Evolutionary conservation across 192 early-diverging fungal genomes (phyloP), one percentile per base, ranked within the genome.

Genomic region (Linnemannia hyalina): DNA sequence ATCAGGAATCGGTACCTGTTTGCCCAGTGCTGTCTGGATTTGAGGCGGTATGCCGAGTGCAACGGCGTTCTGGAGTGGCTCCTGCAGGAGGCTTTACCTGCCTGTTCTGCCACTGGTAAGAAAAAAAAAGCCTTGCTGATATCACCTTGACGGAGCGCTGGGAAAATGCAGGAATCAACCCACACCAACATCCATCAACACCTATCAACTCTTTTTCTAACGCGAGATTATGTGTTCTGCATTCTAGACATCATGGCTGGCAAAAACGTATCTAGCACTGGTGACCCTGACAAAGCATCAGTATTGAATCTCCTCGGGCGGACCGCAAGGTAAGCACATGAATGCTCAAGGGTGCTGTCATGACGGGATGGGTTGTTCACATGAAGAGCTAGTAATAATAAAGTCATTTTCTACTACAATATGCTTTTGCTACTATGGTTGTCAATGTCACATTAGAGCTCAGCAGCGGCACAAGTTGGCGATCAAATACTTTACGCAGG

Each of bases 21-120:
- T 75, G 90, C 90, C 20, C 83, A 82, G 77, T 91, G 90, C 42
- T 91, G 88, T 49, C 74, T 90, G 68, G 89, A 91, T 32, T 42
- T 91, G 2, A 54, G 87, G 68, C 81, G 80, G 7, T 80, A 80
- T 42, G 68, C 77, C 7, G 88, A 89, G 52, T 80, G 87, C 41
- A 80, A 44, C 52, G 81, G 75, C 23, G 81, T 80, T 42, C 68
- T 90, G 41, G 70, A 80, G 72, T 73, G 83, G 68, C 57, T 78
- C 18, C 36, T 82, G 49, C 49, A 77, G 22, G 44, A 77, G 47
- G 29, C 36, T 55, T 72, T 81, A 36, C 38, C 55, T 13, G 76
- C 70, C 3, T 78, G 70, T 49, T 40, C 46, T 26, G 52, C 46
- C 26, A 74, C 65, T 54, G 70, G 74, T 74, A 81, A 35, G 0